A percentile compares a stretch with the other conserved stretches of the same genome.
Conservation (phyloP, 1,139 yeast species). For the Sugiyamaella pinicola region DNA sequence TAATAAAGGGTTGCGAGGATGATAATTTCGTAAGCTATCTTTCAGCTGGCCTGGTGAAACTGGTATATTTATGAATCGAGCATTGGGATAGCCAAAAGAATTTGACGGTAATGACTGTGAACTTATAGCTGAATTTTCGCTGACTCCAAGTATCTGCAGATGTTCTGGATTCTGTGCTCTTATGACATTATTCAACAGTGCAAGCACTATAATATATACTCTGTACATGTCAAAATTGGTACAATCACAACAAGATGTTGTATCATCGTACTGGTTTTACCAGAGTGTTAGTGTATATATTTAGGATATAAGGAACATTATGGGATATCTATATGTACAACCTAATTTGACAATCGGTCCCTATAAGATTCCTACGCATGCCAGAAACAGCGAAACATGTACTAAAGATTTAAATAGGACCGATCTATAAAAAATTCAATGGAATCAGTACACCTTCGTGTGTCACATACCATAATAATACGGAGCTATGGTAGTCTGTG, state of each 20-base stretch:
- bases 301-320: conserved; percentile 1
- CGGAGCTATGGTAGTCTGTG: too few relatives aligned
- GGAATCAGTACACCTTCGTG: too few relatives aligned
- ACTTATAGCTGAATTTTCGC: background rate
- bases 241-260: too few relatives aligned
- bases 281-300: too few relatives aligned
- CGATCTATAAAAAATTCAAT: too few relatives aligned
- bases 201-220: background rate
- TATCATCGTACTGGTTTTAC: too few relatives aligned
- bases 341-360: too few relatives aligned
- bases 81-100: background rate
- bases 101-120: background rate
- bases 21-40: background rate
- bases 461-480: too few relatives aligned
- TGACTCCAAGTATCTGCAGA: background rate
- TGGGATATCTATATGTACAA: background rate
- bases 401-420: too few relatives aligned
- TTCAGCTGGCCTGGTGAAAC: conserved; percentile 2
- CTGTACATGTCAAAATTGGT: background rate
- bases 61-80: conserved; percentile 6
- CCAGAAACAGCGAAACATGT: too few relatives aligned
- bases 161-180: background rate
- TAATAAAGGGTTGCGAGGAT: background rate
- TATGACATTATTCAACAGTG: background rate
- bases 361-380: too few relatives aligned